Evolutionary conservation across 495 filamentous ascomycete genomes (phyloP).

Genomic region (Penicillium diatomitis): DNA sequence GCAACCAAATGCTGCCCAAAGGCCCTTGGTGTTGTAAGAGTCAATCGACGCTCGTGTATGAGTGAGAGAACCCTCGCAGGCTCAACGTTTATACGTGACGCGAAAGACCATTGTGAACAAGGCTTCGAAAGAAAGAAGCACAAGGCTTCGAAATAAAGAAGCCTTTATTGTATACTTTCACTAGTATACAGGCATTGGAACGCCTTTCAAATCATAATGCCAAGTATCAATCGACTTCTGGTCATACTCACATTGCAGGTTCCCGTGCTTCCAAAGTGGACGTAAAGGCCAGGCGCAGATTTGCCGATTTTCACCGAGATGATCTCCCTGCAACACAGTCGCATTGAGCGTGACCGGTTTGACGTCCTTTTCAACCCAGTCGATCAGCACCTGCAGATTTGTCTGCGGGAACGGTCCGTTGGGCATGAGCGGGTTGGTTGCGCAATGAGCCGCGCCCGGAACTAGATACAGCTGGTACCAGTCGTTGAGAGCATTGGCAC

Average conservation of each 20-base stretch:
- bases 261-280: slow-evolving; percentile 29
- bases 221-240: slow-evolving; percentile 31
- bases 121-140: no score
- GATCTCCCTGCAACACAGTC: slow-evolving; percentile 19
- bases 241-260: slow-evolving; percentile 33
- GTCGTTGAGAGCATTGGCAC: slow-evolving; percentile 29
- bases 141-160: no score
- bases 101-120: no score
- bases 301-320: slow-evolving; percentile 26
- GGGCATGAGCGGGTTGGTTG: slow-evolving; percentile 26
- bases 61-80: no score
- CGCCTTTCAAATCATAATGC: slow-evolving; percentile 23
- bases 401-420: slow-evolving; percentile 38
- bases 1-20: no score
- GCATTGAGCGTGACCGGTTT: slow-evolving; percentile 29
- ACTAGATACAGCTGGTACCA: slow-evolving; percentile 46
- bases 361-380: slow-evolving; percentile 43
- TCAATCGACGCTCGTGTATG: no score
- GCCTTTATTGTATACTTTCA: neutral
- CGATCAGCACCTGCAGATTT: slow-evolving; percentile 32
- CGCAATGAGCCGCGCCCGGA: slow-evolving; percentile 44
- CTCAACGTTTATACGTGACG: no score
- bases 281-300: slow-evolving; percentile 40
- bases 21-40: no score
- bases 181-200: slow-evolving; percentile 19